phyloP scores from a whole-genome alignment of 1,284 basidiomycete genomes.

The Boletus mariae region DNA sequence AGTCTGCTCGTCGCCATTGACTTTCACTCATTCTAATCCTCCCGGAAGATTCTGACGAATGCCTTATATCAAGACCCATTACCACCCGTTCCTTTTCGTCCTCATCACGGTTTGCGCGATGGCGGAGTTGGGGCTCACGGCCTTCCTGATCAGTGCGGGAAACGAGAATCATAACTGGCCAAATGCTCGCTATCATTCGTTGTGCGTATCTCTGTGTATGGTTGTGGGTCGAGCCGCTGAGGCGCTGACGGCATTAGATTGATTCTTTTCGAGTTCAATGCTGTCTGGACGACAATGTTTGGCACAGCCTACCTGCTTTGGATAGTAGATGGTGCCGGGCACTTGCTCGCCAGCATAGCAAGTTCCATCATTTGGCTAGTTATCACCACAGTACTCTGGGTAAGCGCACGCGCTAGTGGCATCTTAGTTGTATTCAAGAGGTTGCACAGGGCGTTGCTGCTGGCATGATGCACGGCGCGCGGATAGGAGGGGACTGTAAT shows the following conservation, averaged over 20 bases:
- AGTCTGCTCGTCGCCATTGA: constrained; percentile 13
- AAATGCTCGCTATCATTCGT: constrained; percentile 56
- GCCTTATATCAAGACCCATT: constrained; percentile 48
- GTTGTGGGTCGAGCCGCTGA: constrained; percentile 11
- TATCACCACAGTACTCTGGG: constrained; percentile 64
- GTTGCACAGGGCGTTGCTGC: constrained; percentile 54
- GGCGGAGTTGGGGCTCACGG: constrained; percentile 67
- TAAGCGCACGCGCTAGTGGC: constrained; percentile 22
- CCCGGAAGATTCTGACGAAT: constrained; percentile 24
- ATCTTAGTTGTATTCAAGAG: not conserved
- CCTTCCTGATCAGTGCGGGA: constrained; percentile 64
- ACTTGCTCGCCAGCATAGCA: constrained; percentile 66
- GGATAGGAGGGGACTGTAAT: constrained; percentile 55
- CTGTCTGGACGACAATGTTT: constrained; percentile 69
- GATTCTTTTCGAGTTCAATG: constrained; percentile 63
- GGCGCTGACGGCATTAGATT: constrained; percentile 36
- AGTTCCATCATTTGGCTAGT: constrained; percentile 73
- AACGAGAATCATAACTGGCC: constrained; percentile 60
- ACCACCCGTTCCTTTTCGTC: constrained; percentile 67
- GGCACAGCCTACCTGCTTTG: constrained; percentile 65
- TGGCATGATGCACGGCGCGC: constrained; percentile 60
- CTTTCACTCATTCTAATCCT: constrained; percentile 10
- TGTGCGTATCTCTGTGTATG: constrained; percentile 44
- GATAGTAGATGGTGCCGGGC: constrained; percentile 60
- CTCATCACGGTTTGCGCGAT: constrained; percentile 64